phyloP scores from a whole-genome alignment of 2,329 filamentous ascomycete species.

The Cercospora sp. region DNA sequence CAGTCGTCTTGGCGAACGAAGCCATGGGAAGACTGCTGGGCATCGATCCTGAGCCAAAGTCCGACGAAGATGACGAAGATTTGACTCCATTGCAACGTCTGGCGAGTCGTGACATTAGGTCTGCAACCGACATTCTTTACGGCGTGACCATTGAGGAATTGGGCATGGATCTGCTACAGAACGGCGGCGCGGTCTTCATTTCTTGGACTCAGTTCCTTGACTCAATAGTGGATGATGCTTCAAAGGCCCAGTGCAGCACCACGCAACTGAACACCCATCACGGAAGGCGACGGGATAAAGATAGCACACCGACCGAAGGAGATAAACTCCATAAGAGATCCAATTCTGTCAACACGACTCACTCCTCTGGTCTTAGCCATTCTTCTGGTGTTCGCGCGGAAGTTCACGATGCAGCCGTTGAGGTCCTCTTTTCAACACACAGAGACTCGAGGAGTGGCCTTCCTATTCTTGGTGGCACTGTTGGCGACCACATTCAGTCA shows the following conservation, averaged over 20 bases:
- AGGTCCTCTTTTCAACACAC: constrained; percentile 64
- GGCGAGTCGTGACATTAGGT: constrained; percentile 36
- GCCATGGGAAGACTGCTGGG: constrained; percentile 71
- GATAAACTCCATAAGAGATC: constrained; percentile 27
- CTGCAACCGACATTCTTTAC: constrained; percentile 60
- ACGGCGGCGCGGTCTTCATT: constrained; percentile 57
- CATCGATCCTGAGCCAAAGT: constrained; percentile 47
- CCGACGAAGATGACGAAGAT: constrained; percentile 21
- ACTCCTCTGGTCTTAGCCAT: constrained; percentile 16
- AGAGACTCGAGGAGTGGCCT: constrained; percentile 43
- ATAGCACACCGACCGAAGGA: constrained; percentile 25
- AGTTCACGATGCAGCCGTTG: constrained; percentile 63
- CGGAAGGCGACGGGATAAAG: constrained; percentile 21
- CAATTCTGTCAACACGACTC: constrained; percentile 21
- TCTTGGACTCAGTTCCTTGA: constrained; percentile 54
- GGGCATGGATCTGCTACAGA: constrained; percentile 71
- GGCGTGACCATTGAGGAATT: constrained; percentile 69
- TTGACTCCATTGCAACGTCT: constrained; percentile 25
- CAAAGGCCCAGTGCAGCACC: constrained; percentile 31
- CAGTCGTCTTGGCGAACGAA: constrained; percentile 72
- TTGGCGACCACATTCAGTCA: constrained; percentile 53
- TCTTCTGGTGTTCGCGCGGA: constrained; percentile 41
- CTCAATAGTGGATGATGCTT: constrained; percentile 46
- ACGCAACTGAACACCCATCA: constrained; percentile 36
- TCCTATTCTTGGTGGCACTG: constrained; percentile 37